Evolutionary conservation across 148 eudicot species (phyloP).

Genomic region (Camellia granthamiana): DNA sequence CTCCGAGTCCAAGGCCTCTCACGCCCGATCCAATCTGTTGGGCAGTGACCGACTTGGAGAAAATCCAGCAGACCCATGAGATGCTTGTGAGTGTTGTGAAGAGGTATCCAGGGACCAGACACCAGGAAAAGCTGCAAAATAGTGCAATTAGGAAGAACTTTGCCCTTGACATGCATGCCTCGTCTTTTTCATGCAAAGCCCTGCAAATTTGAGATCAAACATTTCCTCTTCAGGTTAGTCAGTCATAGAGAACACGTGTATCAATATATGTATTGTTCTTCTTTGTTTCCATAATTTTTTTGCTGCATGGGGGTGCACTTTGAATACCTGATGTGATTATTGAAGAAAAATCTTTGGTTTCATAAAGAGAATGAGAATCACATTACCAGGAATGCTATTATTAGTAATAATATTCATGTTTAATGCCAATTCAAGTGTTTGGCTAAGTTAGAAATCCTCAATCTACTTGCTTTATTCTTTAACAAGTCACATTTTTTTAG

Average conservation of each 20-base stretch:
- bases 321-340: no score
- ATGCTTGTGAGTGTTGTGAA: conserved; percentile 74
- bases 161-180: conserved; percentile 60
- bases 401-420: no score
- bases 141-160: conserved; percentile 81
- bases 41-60: conserved; percentile 76
- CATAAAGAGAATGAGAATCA: no score
- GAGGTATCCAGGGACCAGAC: conserved; percentile 73
- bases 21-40: conserved; percentile 92
- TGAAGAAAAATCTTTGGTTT: no score
- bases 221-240: background rate
- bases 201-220: conserved; percentile 32
- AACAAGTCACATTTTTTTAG: no score
- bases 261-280: no score
- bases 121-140: conserved; percentile 73
- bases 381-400: no score
- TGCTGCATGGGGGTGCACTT: no score
- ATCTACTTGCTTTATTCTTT: no score
- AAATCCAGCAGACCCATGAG: conserved; percentile 90
- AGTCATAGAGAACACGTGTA: background rate
- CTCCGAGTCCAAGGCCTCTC: conserved; percentile 78
- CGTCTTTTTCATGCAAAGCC: conserved; percentile 84
- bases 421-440: no score
- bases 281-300: no score
- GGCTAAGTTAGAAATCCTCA: no score